Percentiles rank a stretch among this genome's conserved stretches.
Evolutionary conservation across 2,329 filamentous ascomycete genomes (phyloP).

Genomic region (Ascochyta pisi): DNA sequence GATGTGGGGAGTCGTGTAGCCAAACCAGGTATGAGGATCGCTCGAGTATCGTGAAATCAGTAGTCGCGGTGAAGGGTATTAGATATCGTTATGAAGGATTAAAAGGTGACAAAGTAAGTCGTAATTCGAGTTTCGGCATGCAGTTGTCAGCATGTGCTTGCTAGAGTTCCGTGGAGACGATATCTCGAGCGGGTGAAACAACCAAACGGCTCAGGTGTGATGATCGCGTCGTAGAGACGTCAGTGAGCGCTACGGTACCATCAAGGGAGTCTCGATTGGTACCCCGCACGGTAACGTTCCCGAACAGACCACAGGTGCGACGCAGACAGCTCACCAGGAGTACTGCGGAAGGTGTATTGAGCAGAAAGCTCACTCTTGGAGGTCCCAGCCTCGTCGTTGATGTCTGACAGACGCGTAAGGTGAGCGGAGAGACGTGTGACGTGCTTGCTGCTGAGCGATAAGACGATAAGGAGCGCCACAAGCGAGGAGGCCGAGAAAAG

Average conservation of each 20-base stretch:
- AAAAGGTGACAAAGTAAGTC: not conserved
- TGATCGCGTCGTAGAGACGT: conserved; percentile 6
- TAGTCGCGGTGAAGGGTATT: not conserved
- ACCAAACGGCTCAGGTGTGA: not conserved
- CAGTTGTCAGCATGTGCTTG: not conserved
- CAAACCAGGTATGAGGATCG: not conserved
- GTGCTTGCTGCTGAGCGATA: conserved; percentile 29
- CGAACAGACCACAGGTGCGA: not conserved
- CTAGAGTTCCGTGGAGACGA: conserved; percentile 1
- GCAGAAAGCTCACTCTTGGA: conserved; percentile 4
- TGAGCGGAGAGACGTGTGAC: conserved; percentile 28
- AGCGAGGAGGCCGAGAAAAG: conserved; percentile 20
- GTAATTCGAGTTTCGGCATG: not conserved
- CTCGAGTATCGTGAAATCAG: not conserved
- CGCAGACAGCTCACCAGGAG: conserved; percentile 7
- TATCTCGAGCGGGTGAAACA: not conserved
- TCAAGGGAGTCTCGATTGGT: conserved; percentile 1
- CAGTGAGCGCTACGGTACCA: conserved; percentile 2
- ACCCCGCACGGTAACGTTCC: conserved; percentile 2
- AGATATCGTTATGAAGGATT: conserved; percentile 7
- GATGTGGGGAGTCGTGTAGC: not conserved
- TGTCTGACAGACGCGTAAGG: conserved; percentile 16
- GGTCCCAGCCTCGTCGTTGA: conserved; percentile 9
- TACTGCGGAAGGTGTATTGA: not conserved
- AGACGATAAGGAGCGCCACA: conserved; percentile 36